Base-by-base conservation (phyloP, 768 basidiomycete genomes). In the Galerina marginata region DNA sequence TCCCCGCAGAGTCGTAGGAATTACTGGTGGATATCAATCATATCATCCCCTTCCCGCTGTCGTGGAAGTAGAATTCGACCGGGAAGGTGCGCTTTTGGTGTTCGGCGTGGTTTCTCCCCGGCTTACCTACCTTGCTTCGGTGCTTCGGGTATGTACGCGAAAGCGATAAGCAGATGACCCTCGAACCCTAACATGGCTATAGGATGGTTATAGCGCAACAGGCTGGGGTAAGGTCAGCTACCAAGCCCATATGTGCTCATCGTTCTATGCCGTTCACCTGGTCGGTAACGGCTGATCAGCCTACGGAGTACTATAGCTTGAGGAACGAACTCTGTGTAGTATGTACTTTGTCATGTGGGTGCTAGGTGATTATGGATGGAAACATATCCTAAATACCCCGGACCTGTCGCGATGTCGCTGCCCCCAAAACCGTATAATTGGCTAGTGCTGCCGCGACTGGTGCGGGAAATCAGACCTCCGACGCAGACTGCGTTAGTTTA, bases 301-400 rank as follows among this genome's bases (percentile, higher is more conserved):
- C 20, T 40, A 40, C 11, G 39, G 51, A 40, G 51, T 38, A 40
- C 51, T 16, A 10, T 36, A 29, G 20, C 36, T 47, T 38, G 45
- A 47, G 36, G 45, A 47, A 48, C 44, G 46, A 45, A 45, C 44
- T 56, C 44, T 33, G 45, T 56, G 33, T 20, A 20, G 20, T 20
- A 20, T 20, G 20, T 23, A 39, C 7, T 33, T 40, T 43, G 59
- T 57, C 62, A 64, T 64, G 58, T 64, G 62, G 57, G 38, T 37
- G 37, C 10, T 25, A 14, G 40, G 57, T 29, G 39, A 16, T 39
- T 38, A 23, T 20, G 51, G 33, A 26, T 26, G 39, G 48, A 40
- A 36, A 14, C 38, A 48, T 25, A 56, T 26, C 54, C 20, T 63
- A 59, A 43, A 59, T 51, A 59, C 57, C 62, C 63, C 63, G 55